Evolutionary conservation across 2,329 filamentous ascomycete species (phyloP).

Genomic region (Colletotrichum coccodes): DNA sequence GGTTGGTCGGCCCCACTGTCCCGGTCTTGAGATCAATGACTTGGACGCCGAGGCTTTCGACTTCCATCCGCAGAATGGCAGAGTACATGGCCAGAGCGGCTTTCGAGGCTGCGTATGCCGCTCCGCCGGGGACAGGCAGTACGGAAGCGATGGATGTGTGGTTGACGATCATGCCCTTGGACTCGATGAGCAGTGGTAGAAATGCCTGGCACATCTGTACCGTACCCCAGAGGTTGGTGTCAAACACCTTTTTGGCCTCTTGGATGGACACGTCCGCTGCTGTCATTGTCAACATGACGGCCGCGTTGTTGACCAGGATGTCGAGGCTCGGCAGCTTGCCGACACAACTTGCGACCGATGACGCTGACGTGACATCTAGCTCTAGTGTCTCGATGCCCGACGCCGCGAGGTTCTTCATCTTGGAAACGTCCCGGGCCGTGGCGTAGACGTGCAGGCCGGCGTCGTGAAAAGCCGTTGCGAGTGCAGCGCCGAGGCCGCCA

Average conservation of each 20-base stretch:
- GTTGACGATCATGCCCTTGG: background rate
- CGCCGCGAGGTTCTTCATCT: conserved; percentile 32
- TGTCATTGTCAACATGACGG: background rate
- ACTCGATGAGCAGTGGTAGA: background rate
- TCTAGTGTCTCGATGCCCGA: conserved; percentile 36
- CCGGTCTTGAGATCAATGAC: background rate
- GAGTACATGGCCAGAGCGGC: background rate
- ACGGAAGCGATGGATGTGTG: background rate
- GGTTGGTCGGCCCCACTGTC: background rate
- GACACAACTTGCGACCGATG: conserved; percentile 36
- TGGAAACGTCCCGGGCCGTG: conserved; percentile 40
- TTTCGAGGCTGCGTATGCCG: background rate
- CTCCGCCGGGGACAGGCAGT: background rate
- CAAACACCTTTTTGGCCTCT: background rate
- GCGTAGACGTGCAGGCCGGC: conserved; percentile 43
- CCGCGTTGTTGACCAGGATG: conserved; percentile 43
- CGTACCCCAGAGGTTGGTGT: background rate
- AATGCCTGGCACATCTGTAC: background rate
- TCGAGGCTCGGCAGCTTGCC: conserved; percentile 36
- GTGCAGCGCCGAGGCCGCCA: conserved; percentile 42
- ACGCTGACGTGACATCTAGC: conserved; percentile 38
- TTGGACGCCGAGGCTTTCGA: background rate
- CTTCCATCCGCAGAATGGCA: background rate
- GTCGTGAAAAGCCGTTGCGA: conserved; percentile 42
- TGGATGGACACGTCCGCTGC: background rate